phyloP scores from a whole-genome alignment of 805 yeast genomes.

The Starmerella cellae region DNA sequence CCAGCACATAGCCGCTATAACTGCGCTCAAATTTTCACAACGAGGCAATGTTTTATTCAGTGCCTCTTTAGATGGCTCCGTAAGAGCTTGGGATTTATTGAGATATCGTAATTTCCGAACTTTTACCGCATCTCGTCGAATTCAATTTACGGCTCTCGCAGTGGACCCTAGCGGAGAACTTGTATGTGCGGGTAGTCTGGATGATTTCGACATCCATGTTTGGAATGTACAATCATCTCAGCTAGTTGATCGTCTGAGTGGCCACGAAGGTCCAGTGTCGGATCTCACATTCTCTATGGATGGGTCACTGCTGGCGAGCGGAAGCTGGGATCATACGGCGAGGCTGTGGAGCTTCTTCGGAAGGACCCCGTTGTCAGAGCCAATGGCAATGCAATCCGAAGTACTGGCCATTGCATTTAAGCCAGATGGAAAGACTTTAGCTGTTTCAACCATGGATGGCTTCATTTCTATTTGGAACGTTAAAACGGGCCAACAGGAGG shows the following conservation, averaged over 20 bases:
- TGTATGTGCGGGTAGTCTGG: constrained; percentile 86
- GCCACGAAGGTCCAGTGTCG: constrained; percentile 93
- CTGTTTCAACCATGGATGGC: constrained; percentile 81
- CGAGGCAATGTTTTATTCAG: constrained; percentile 85
- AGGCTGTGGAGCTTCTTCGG: constrained; percentile 88
- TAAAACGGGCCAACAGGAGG: constrained; percentile 65
- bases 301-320: constrained; percentile 62
- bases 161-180: constrained; percentile 97
- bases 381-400: constrained; percentile 72
- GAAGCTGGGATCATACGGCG: constrained; percentile 93
- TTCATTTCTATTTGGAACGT: constrained; percentile 73
- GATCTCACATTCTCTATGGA: constrained; percentile 79
- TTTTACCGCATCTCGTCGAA: constrained; percentile 77
- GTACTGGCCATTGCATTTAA: constrained; percentile 71
- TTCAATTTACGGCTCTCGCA: constrained; percentile 78
- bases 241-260: constrained; percentile 70
- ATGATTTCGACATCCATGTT: constrained; percentile 77
- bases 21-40: constrained; percentile 75
- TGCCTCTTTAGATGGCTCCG: constrained; percentile 89
- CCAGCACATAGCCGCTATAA: constrained; percentile 81
- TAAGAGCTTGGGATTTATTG: constrained; percentile 91
- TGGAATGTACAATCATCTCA: constrained; percentile 98
- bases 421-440: constrained; percentile 86
- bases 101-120: constrained; percentile 90
- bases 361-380: constrained; percentile 78